Conservation (phyloP, 2,329 filamentous ascomycete species). For the Pestalotiopsis sp. region DNA sequence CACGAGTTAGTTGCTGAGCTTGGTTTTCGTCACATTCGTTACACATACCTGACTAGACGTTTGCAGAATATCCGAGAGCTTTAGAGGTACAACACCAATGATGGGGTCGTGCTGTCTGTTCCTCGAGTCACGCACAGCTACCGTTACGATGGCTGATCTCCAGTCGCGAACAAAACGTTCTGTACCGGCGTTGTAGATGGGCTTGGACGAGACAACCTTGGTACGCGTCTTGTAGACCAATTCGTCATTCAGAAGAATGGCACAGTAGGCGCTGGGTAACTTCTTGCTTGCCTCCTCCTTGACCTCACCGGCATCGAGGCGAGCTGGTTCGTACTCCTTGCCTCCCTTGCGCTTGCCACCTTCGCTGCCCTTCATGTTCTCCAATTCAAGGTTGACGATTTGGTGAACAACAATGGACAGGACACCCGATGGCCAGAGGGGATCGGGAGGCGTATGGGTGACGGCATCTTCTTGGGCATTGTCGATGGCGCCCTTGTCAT, state of each 20-base stretch:
- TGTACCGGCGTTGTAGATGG: constrained; percentile 96
- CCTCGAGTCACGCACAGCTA: constrained; percentile 85
- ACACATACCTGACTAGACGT: constrained; percentile 71
- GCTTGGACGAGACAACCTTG: constrained; percentile 91
- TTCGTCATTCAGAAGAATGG: constrained; percentile 86
- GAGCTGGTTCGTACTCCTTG: constrained; percentile 83
- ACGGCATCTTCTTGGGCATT: constrained; percentile 80
- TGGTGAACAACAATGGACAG: constrained; percentile 88
- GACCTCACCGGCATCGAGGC: constrained; percentile 74
- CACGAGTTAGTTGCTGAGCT: constrained; percentile 26
- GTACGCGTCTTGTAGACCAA: constrained; percentile 91
- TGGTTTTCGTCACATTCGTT: neutral
- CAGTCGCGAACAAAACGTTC: constrained; percentile 93
- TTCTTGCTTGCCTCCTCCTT: constrained; percentile 81
- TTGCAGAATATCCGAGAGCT: constrained; percentile 84
- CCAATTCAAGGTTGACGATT: constrained; percentile 92
- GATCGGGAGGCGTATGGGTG: constrained; percentile 87
- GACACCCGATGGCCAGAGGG: constrained; percentile 92
- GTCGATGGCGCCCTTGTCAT: constrained; percentile 81
- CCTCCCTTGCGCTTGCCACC: constrained; percentile 76
- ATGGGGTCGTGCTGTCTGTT: constrained; percentile 94
- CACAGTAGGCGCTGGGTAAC: constrained; percentile 91
- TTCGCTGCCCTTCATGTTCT: constrained; percentile 82
- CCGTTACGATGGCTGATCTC: constrained; percentile 82
- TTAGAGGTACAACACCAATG: constrained; percentile 87